These are phyloP conservation scores for Bryoglossum gracile DNA, from an alignment of 495 filamentous ascomycete genomes.

Conservation along the genomic window DNA sequence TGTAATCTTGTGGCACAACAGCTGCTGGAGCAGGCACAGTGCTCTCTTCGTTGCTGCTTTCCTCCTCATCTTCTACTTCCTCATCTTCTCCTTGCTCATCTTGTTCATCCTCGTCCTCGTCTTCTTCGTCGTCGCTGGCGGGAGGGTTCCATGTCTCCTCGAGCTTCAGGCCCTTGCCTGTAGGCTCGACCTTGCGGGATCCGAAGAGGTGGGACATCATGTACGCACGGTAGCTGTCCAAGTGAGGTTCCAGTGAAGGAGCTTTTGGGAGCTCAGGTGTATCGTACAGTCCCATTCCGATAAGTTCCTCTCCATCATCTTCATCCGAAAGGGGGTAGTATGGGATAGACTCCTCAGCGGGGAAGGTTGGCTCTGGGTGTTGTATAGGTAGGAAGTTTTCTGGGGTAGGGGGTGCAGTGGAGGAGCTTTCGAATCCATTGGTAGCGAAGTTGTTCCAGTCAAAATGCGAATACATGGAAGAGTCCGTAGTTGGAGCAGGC, in stretches of 20 bases:
- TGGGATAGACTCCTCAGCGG: conserved; percentile 38
- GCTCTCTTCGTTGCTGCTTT: neutral
- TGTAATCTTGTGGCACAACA: neutral
- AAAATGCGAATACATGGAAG: conserved; percentile 27
- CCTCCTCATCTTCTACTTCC: conserved; percentile 33
- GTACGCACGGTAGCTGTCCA: conserved; percentile 37
- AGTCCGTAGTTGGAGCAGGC: conserved; percentile 4
- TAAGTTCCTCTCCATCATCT: conserved; percentile 59
- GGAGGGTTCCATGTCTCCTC: conserved; percentile 80
- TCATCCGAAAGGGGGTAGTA: conserved; percentile 38
- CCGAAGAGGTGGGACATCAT: conserved; percentile 44
- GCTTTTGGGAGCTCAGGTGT: conserved; percentile 42
- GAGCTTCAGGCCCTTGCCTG: conserved; percentile 70
- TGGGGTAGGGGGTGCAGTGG: conserved; percentile 52
- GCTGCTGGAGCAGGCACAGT: neutral
- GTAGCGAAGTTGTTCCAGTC: conserved; percentile 37
- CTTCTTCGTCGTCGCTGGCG: conserved; percentile 49
- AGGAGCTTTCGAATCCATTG: conserved; percentile 27
- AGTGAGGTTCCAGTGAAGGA: conserved; percentile 29
- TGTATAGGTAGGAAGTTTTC: conserved; percentile 48
- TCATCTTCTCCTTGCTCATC: conserved; percentile 33
- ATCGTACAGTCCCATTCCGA: conserved; percentile 81
- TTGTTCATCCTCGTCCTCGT: conserved; percentile 41
- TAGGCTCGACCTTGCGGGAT: conserved; percentile 26
- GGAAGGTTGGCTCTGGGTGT: conserved; percentile 32